Conservation (phyloP, 345 rosid species). For the Populus davidiana region DNA sequence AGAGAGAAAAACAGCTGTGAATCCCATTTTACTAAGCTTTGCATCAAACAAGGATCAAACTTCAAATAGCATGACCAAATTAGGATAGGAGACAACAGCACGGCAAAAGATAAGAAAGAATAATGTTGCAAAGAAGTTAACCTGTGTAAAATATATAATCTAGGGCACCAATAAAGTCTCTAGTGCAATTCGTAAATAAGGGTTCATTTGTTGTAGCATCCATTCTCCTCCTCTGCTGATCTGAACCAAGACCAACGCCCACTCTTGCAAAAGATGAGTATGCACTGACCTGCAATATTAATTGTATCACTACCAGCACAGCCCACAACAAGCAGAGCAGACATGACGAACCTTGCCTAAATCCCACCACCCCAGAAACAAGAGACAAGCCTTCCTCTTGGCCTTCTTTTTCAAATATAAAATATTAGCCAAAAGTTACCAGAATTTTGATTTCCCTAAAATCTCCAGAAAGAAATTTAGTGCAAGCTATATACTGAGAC, state of each 20-base stretch:
- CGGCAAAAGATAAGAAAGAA: neutral
- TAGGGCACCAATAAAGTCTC: constrained; percentile 85
- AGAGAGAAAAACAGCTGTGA: constrained; percentile 11
- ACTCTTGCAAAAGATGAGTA: constrained; percentile 83
- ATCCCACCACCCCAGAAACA: neutral
- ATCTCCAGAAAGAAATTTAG: neutral
- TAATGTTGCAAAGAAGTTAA: constrained; percentile 15
- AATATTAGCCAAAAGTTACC: neutral
- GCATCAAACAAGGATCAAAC: constrained; percentile 5
- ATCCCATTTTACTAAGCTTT: neutral
- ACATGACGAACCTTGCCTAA: neutral
- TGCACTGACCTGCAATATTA: constrained; percentile 83
- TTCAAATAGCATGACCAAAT: constrained; percentile 4
- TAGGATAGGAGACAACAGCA: neutral
- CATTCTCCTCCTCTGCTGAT: constrained; percentile 84
- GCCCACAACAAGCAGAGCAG: neutral
- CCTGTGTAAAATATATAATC: constrained; percentile 99
- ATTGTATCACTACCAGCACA: constrained; percentile 18
- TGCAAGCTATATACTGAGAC: neutral
- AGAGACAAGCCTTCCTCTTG: neutral
- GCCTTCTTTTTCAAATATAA: neutral
- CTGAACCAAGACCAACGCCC: constrained; percentile 54
- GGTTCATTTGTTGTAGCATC: constrained; percentile 89
- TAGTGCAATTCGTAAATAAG: constrained; percentile 87
- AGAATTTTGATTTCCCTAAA: neutral